Evolutionary conservation across 306 rosid genomes (phyloP).

Genomic region (Dalbergia oliveri): DNA sequence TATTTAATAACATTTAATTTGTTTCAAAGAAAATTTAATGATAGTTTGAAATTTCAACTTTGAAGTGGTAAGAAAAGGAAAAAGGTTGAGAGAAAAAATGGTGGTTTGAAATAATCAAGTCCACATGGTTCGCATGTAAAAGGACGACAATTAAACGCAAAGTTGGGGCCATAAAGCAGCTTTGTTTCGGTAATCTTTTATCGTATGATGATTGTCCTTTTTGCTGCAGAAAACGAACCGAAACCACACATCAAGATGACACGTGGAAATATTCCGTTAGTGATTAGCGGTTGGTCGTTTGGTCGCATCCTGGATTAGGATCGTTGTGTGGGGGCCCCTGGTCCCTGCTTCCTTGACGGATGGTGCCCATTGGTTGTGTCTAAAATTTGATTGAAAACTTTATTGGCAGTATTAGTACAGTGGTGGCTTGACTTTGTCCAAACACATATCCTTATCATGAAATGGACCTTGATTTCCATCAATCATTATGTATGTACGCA

Average conservation of each 20-base stretch:
- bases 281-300: constrained; percentile 54
- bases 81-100: neutral
- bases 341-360: constrained; percentile 43
- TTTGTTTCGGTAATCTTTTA: constrained; percentile 6
- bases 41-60: neutral
- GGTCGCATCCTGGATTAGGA: constrained; percentile 40
- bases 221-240: neutral
- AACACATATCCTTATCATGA: neutral
- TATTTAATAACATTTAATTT: neutral
- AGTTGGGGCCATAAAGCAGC: constrained; percentile 20
- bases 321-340: constrained; percentile 14
- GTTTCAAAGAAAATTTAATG: neutral
- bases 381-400: neutral
- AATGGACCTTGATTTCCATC: neutral
- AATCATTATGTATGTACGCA: too few relatives aligned
- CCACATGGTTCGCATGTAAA: neutral
- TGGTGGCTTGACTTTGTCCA: neutral
- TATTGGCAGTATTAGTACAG: neutral
- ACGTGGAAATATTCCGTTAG: constrained; percentile 53
- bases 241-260: constrained; percentile 21
- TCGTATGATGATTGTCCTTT: neutral
- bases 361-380: neutral
- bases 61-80: neutral
- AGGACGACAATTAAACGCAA: neutral
- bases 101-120: constrained; percentile 1